Conservation (phyloP, 2,329 filamentous ascomycete genomes). For the Neoscytalidium dimidiatum region DNA sequence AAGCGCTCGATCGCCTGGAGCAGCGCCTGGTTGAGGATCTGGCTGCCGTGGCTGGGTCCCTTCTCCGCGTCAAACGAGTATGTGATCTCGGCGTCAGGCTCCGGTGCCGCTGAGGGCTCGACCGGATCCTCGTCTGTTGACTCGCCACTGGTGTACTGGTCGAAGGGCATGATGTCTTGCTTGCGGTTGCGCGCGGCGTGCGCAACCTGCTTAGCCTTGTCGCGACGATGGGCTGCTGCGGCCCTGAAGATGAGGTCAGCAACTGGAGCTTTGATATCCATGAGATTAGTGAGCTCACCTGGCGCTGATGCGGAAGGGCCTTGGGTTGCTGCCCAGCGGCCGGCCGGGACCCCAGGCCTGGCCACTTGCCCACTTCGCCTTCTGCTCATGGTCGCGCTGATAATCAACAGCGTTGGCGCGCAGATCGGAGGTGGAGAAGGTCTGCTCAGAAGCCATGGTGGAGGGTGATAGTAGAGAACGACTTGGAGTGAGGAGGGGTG, state of each 20-base stretch:
- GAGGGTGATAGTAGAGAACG: constrained; percentile 21
- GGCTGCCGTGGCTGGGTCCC: constrained; percentile 56
- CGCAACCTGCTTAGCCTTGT: constrained; percentile 12
- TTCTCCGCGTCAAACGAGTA: constrained; percentile 56
- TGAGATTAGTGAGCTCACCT: background rate
- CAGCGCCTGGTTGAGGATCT: constrained; percentile 59
- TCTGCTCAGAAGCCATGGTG: constrained; percentile 49
- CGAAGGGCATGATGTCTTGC: constrained; percentile 35
- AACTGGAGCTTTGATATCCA: background rate
- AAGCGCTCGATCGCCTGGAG: constrained; percentile 61
- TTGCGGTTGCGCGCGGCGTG: constrained; percentile 32
- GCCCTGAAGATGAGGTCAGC: background rate
- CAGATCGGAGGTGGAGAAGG: constrained; percentile 53
- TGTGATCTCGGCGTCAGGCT: constrained; percentile 50
- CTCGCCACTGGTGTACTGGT: constrained; percentile 36
- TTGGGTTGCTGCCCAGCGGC: constrained; percentile 34
- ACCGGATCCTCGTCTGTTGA: constrained; percentile 50
- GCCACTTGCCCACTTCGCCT: constrained; percentile 55
- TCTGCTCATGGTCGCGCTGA: constrained; percentile 52
- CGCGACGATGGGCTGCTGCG: constrained; percentile 6
- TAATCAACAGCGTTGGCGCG: constrained; percentile 56
- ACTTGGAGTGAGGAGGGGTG: constrained; percentile 22
- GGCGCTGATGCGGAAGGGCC: constrained; percentile 34
- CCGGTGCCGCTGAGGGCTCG: constrained; percentile 46
- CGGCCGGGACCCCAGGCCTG: constrained; percentile 41